phyloP scores from a whole-genome alignment of 2,329 filamentous ascomycete genomes.

The Diaporthe citrichinensis region DNA sequence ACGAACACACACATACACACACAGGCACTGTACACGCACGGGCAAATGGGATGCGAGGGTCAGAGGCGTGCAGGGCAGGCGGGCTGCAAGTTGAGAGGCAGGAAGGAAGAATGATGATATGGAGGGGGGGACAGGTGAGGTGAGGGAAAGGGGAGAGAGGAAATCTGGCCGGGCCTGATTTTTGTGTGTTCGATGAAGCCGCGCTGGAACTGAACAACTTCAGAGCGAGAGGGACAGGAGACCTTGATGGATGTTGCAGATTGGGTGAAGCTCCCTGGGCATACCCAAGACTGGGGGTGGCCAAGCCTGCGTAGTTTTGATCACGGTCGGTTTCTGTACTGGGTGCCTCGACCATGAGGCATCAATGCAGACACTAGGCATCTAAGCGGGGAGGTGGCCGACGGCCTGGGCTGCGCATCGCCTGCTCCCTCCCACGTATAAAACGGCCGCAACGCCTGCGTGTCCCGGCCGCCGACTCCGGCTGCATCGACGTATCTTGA shows the following conservation, averaged over 20 bases:
- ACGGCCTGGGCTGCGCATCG: too few species aligned
- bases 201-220: conserved; percentile 34
- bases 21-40: conserved; percentile 20
- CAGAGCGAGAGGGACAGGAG: conserved; percentile 36
- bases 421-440: background rate
- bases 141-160: conserved; percentile 21
- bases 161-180: conserved; percentile 29
- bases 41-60: conserved; percentile 15
- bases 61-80: conserved; percentile 17
- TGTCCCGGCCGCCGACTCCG: background rate
- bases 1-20: background rate
- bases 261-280: conserved; percentile 38
- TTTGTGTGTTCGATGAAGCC: conserved; percentile 36
- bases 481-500: too few species aligned
- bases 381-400: background rate
- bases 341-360: conserved; percentile 31
- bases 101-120: conserved; percentile 11
- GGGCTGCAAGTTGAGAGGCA: background rate
- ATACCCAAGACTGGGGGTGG: conserved; percentile 22
- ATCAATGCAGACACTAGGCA: conserved; percentile 31
- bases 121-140: conserved; percentile 16
- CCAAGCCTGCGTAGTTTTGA: conserved; percentile 28
- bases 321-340: conserved; percentile 25
- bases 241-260: conserved; percentile 39
- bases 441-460: background rate